phyloP scores from a whole-genome alignment of 1,284 basidiomycete species.

The Papiliotrema nemorosa region DNA sequence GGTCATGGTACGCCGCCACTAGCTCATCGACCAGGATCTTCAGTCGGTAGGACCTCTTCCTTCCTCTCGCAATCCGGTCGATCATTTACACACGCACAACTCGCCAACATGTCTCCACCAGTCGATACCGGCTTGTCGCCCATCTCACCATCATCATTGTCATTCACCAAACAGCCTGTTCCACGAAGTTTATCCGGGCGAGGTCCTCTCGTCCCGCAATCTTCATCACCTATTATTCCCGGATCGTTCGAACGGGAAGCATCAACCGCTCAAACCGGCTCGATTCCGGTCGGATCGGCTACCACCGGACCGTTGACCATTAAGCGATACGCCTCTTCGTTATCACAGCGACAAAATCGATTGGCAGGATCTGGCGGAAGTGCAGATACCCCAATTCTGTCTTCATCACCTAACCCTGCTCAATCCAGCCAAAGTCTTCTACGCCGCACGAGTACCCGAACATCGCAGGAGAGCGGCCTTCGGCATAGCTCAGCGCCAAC shows the following conservation, averaged over 20 bases:
- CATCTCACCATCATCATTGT: conserved; percentile 29
- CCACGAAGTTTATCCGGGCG: conserved; percentile 24
- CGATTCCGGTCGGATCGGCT: conserved; percentile 3
- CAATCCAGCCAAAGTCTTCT: conserved; percentile 23
- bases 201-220: conserved; percentile 19
- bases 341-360: conserved; percentile 26
- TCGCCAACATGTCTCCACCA: conserved; percentile 33
- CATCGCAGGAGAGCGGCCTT: conserved; percentile 25
- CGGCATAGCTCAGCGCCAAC: conserved; percentile 24
- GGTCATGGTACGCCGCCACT: conserved; percentile 5
- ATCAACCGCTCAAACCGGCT: conserved; percentile 1
- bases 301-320: conserved; percentile 24
- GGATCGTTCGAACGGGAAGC: conserved; percentile 32
- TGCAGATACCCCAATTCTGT: background rate
- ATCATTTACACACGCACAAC: conserved; percentile 46
- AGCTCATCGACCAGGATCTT: conserved; percentile 10
- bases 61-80: conserved; percentile 48
- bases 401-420: conserved; percentile 15
- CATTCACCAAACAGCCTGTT: conserved; percentile 40
- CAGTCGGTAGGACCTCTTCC: conserved; percentile 36
- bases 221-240: conserved; percentile 36
- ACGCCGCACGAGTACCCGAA: conserved; percentile 28
- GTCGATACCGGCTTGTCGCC: conserved; percentile 19
- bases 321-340: conserved; percentile 42
- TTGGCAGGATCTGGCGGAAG: conserved; percentile 12